Evolutionary conservation across 306 rosid species (phyloP).

Genomic region (Astragalus glycyphyllos): DNA sequence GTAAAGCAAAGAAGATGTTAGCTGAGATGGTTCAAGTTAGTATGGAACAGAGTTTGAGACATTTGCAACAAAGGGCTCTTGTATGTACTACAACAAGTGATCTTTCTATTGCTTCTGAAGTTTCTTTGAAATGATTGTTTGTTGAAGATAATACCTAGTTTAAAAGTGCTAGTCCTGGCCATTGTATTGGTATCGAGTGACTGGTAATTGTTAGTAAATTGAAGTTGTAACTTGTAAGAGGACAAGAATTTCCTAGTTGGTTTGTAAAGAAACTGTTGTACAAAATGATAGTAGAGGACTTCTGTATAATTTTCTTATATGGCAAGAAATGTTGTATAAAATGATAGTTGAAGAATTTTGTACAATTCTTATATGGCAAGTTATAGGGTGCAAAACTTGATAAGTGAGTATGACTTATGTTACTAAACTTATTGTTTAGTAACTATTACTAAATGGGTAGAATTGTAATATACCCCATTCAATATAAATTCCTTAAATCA

Average conservation of each 20-base stretch:
- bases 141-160: constrained; percentile 18
- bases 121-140: constrained; percentile 62
- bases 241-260: constrained; percentile 40
- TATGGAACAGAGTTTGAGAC: constrained; percentile 92
- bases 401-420: too few relatives aligned
- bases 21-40: constrained; percentile 98
- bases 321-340: too few relatives aligned
- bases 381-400: too few relatives aligned
- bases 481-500: too few relatives aligned
- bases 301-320: constrained; percentile 6
- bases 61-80: constrained; percentile 86
- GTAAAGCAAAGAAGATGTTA: constrained; percentile 88
- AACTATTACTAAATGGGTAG: too few relatives aligned
- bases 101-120: constrained; percentile 68
- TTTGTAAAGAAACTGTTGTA: constrained; percentile 55
- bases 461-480: too few relatives aligned
- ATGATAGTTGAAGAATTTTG: too few relatives aligned
- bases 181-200: constrained; percentile 62
- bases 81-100: constrained; percentile 80
- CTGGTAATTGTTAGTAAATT: constrained; percentile 69
- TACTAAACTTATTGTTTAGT: too few relatives aligned
- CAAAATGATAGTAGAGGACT: constrained; percentile 36
- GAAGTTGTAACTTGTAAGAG: constrained; percentile 43
- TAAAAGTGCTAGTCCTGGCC: constrained; percentile 84
- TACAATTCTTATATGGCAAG: too few relatives aligned